phyloP scores from a whole-genome alignment of 768 basidiomycete genomes.

The Macrolepiota dolichaula region DNA sequence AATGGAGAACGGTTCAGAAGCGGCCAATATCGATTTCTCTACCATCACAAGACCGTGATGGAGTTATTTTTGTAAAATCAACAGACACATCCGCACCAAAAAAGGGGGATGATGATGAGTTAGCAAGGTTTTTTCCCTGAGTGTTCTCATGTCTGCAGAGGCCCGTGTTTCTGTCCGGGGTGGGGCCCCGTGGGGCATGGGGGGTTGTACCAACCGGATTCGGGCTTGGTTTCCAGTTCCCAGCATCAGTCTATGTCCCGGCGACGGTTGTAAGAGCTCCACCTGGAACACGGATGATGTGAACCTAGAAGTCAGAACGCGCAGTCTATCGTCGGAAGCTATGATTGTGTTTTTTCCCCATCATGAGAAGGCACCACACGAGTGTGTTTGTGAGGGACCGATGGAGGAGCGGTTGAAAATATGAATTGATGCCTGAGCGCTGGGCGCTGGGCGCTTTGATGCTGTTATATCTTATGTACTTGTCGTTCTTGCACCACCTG shows the following conservation, averaged over 20 bases:
- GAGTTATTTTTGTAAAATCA: constrained; percentile 8
- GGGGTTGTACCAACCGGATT: background rate
- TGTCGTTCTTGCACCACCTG: too few species aligned
- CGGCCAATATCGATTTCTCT: background rate
- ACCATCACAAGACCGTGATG: constrained; percentile 7
- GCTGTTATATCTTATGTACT: too few species aligned
- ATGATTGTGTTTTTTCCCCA: too few species aligned
- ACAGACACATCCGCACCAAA: constrained; percentile 2
- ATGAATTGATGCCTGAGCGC: too few species aligned
- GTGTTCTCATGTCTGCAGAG: constrained; percentile 5
- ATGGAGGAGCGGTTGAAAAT: too few species aligned
- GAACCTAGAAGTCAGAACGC: too few species aligned
- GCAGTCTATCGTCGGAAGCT: too few species aligned
- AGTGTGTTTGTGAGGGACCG: too few species aligned
- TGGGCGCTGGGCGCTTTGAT: too few species aligned
- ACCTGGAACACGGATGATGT: too few species aligned
- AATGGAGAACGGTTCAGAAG: background rate
- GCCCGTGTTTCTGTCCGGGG: constrained; percentile 9
- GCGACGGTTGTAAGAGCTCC: too few species aligned
- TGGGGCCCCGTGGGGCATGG: constrained; percentile 14
- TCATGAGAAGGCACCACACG: too few species aligned
- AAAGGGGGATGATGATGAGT: background rate
- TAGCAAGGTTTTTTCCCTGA: background rate
- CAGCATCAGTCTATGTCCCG: background rate
- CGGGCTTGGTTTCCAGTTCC: background rate